Evolutionary conservation across 352 stramenopile species (phyloP), one percentile per base, ranked within the genome.

Genomic region (Globisporangium spinosum): DNA sequence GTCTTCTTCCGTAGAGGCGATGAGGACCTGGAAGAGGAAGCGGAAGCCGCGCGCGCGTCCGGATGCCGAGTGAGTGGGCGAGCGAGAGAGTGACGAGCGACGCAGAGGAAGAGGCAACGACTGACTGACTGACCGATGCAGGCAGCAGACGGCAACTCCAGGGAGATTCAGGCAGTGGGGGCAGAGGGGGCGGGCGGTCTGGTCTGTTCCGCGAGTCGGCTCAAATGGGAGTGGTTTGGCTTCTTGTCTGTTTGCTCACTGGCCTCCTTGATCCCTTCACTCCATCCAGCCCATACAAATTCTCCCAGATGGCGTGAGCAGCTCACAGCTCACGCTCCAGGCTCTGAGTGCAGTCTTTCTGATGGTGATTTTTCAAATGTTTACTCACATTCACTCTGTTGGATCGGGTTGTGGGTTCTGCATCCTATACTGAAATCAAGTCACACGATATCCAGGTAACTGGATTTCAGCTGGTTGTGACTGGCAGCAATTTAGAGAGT

Each of bases 191-290:
- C 25, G 7, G 3, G 15, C 32, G 55, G 55, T n/a, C 22, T 35
- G 55, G 27, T 25, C 51, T 25, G 1, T 13, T 27, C 7, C 27
- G 20, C 40, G 40, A 47, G 27, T 43, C 59, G 25, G 59, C 59
- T 64, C 59, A 64, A 64, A 43, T 56, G 59, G 59, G 40, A 64
- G 59, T 64, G 47, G 47, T 9, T 53, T 34, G 27, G 27, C 43
- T 34, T 49, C 15, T n/a, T 35, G 25, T 3, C 29, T 32, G 15
- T 27, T 63, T 23, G 58, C 58, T 64, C 56, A 13, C 27, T 29
- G 29, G 58, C 20, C 27, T 54, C 23, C n/a, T 47, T 9, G 2
- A 27, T 43, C 47, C 43, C 13, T 27, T 51, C 59, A 25, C 59
- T 23, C 29, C 58, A 43, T 25, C 15, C 59, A 23, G 22, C 22